Evolutionary conservation across 768 basidiomycete genomes (phyloP).

Genomic region (Phallus indusiatus): DNA sequence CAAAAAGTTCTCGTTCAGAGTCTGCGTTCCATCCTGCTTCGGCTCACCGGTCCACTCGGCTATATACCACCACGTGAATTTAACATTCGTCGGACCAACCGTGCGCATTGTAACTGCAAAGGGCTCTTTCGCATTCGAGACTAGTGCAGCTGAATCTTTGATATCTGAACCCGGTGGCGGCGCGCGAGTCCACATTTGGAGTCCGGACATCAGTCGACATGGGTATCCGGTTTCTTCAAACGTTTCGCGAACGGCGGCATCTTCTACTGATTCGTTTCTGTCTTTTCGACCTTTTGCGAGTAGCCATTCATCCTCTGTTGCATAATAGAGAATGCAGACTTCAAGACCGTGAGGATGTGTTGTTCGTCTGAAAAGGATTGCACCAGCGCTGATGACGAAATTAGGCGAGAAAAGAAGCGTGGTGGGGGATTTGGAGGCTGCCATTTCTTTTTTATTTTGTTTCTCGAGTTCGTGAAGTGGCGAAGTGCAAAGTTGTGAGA

Average conservation of each 20-base stretch:
- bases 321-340: constrained; percentile 24
- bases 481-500: no score
- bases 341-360: constrained; percentile 11
- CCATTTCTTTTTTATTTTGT: neutral
- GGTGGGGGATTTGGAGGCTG: neutral
- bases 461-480: no score
- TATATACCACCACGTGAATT: constrained; percentile 47
- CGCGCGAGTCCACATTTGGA: constrained; percentile 46
- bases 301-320: constrained; percentile 24
- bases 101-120: constrained; percentile 26
- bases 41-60: constrained; percentile 20
- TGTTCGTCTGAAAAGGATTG: constrained; percentile 18
- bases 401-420: constrained; percentile 10
- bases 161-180: constrained; percentile 35
- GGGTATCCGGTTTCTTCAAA: constrained; percentile 57
- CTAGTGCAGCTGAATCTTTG: constrained; percentile 19
- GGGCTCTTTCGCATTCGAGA: constrained; percentile 22
- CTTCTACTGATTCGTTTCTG: constrained; percentile 39
- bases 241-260: constrained; percentile 49
- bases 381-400: constrained; percentile 23
- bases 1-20: constrained; percentile 32
- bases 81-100: constrained; percentile 23
- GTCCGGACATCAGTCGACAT: constrained; percentile 37
- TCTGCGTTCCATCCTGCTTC: constrained; percentile 33
- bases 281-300: constrained; percentile 61